phyloP scores from a whole-genome alignment of 2,329 filamentous ascomycete genomes.

The Fusarium tupiense region DNA sequence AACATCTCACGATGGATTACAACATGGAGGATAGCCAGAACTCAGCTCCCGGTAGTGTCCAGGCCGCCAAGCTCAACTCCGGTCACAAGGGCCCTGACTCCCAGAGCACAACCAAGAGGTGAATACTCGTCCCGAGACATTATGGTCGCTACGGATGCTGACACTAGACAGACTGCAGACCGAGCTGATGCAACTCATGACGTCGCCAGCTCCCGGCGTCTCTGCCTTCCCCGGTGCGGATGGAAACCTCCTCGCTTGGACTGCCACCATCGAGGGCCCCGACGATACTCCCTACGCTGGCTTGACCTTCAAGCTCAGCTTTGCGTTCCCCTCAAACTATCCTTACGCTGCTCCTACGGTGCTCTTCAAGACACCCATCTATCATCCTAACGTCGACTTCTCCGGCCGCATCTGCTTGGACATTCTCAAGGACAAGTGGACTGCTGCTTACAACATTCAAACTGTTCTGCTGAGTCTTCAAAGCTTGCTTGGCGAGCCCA shows the following conservation, averaged over 20 bases:
- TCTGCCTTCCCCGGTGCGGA: conserved; percentile 93
- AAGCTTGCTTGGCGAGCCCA: conserved; percentile 94
- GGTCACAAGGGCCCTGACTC: conserved; percentile 69
- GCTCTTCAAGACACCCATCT: conserved; percentile 97
- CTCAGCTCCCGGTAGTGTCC: conserved; percentile 69
- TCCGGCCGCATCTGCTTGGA: conserved; percentile 96
- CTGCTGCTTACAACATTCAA: conserved; percentile 95
- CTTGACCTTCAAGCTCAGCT: conserved; percentile 90
- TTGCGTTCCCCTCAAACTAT: conserved; percentile 91
- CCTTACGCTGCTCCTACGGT: conserved; percentile 92
- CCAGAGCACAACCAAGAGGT: conserved; percentile 84
- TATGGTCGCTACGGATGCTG: conserved; percentile 4
- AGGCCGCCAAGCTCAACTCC: conserved; percentile 69
- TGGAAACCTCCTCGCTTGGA: conserved; percentile 92
- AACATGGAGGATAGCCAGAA: conserved; percentile 70
- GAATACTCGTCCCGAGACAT: conserved; percentile 36
- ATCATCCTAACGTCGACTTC: conserved; percentile 99
- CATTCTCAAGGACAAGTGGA: conserved; percentile 99
- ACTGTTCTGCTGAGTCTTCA: conserved; percentile 93
- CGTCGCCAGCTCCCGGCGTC: conserved; percentile 89
- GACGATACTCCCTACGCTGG: conserved; percentile 90
- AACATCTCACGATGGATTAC: conserved; percentile 52
- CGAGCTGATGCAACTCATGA: conserved; percentile 98
- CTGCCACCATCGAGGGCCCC: conserved; percentile 91
- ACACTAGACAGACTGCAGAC: conserved; percentile 79